Evolutionary conservation across 371 early-diverging fungal genomes (phyloP).

Genomic region (Lichtheimia corymbifera): DNA sequence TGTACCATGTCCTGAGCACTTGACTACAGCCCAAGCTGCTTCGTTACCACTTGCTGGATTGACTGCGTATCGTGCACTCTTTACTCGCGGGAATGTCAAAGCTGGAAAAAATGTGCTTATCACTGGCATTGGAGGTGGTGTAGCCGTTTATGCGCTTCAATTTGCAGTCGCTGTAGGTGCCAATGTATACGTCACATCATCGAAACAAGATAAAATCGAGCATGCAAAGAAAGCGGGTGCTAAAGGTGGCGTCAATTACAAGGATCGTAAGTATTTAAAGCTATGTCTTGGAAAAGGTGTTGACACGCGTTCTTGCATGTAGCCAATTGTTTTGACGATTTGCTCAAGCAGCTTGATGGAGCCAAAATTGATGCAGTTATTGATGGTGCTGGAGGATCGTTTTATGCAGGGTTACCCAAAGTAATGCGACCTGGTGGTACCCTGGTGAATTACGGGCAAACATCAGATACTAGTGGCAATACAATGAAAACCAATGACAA

Average conservation of each 20-base stretch:
- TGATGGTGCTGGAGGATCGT: constrained; percentile 72
- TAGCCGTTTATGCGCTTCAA: constrained; percentile 68
- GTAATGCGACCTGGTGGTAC: constrained; percentile 57
- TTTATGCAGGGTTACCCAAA: constrained; percentile 35
- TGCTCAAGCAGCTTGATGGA: constrained; percentile 44
- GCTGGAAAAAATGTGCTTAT: constrained; percentile 63
- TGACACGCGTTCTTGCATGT: background rate
- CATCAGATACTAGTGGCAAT: constrained; percentile 14
- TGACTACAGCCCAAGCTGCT: constrained; percentile 63
- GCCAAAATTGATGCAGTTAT: constrained; percentile 57
- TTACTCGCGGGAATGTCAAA: constrained; percentile 58
- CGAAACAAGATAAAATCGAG: constrained; percentile 60
- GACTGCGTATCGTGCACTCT: constrained; percentile 64
- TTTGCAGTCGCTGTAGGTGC: constrained; percentile 71
- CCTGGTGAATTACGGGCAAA: constrained; percentile 63
- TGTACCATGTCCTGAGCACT: constrained; percentile 57
- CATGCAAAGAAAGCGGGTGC: constrained; percentile 67
- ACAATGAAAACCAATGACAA: constrained; percentile 8
- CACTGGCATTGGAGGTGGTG: constrained; percentile 79
- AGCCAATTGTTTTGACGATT: constrained; percentile 54
- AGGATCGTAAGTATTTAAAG: constrained; percentile 42
- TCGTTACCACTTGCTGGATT: constrained; percentile 73
- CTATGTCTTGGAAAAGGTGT: background rate
- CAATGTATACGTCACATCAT: constrained; percentile 72
- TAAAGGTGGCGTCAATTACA: constrained; percentile 72